Percentiles rank a stretch among this genome's conserved stretches.
phyloP scores from a whole-genome alignment of 1,284 basidiomycete species.

The Vanrija pseudolonga region DNA sequence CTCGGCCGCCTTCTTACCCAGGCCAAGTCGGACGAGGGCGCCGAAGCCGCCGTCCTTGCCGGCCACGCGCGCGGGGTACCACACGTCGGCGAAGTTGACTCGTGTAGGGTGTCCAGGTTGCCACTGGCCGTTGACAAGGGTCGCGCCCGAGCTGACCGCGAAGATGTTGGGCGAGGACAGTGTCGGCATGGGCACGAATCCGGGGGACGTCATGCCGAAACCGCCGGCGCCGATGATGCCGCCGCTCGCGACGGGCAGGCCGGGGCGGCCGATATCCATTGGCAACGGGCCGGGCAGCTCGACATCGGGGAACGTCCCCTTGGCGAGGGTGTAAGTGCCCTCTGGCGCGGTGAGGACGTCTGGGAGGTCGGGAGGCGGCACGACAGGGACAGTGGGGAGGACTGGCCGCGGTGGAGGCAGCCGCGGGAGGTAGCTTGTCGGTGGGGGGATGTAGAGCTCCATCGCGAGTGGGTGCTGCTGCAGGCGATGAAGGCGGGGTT shows the following conservation, averaged over 20 bases:
- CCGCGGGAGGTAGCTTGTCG: slow-evolving; percentile 28
- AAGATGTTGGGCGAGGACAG: slow-evolving; percentile 16
- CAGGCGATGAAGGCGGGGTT: not conserved
- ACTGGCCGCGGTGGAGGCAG: slow-evolving; percentile 30
- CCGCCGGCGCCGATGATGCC: slow-evolving; percentile 27
- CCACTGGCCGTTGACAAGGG: slow-evolving; percentile 40
- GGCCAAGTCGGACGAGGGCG: slow-evolving; percentile 18
- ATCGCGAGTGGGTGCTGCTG: slow-evolving; percentile 8
- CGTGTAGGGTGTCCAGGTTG: slow-evolving; percentile 33
- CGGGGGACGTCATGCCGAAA: slow-evolving; percentile 12
- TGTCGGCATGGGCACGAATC: slow-evolving; percentile 13
- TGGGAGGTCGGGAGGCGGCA: slow-evolving; percentile 35
- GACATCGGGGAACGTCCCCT: slow-evolving; percentile 35
- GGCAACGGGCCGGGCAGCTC: slow-evolving; percentile 33
- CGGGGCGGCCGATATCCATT: slow-evolving; percentile 14
- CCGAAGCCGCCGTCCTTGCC: slow-evolving; percentile 33
- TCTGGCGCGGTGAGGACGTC: slow-evolving; percentile 41
- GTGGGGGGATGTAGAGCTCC: slow-evolving; percentile 41
- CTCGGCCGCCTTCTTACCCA: slow-evolving; percentile 13
- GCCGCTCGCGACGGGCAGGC: slow-evolving; percentile 8
- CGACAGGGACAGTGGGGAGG: slow-evolving; percentile 39
- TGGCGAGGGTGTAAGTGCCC: slow-evolving; percentile 34
- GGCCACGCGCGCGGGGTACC: slow-evolving; percentile 34
- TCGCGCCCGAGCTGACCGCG: slow-evolving; percentile 30
- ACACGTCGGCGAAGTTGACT: slow-evolving; percentile 40